Percentiles rank a stretch among this genome's conserved stretches.
phyloP scores from a whole-genome alignment of 2,329 filamentous ascomycete species.

The Tolypocladium amazonense region DNA sequence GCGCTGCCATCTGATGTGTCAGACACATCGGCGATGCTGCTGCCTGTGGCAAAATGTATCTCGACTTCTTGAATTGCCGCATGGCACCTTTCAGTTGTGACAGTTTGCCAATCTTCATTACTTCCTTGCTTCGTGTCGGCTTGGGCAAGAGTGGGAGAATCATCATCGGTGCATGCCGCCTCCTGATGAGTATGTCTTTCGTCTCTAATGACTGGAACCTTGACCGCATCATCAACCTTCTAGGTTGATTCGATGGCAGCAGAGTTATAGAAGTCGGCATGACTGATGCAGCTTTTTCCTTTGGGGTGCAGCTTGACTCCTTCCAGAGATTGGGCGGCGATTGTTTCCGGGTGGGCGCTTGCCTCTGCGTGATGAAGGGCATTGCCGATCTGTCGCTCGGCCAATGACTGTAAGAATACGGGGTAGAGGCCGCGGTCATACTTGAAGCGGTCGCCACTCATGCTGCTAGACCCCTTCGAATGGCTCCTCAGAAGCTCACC shows the following conservation, averaged over 20 bases:
- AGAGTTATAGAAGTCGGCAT: constrained; percentile 23
- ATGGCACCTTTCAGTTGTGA: constrained; percentile 18
- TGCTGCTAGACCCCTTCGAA: constrained; percentile 21
- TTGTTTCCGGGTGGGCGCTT: constrained; percentile 7
- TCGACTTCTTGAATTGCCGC: constrained; percentile 11
- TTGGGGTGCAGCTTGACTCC: neutral
- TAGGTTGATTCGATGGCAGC: constrained; percentile 26
- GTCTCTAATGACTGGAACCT: constrained; percentile 18
- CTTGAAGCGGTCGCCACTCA: constrained; percentile 32
- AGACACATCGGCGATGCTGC: constrained; percentile 35
- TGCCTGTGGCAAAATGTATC: constrained; percentile 20
- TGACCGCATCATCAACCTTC: constrained; percentile 29
- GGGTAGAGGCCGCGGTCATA: constrained; percentile 31
- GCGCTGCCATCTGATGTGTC: constrained; percentile 16
- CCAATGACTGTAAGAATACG: constrained; percentile 23
- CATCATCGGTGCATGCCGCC: neutral
- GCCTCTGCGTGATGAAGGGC: constrained; percentile 21
- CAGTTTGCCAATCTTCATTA: constrained; percentile 26
- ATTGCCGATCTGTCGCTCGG: constrained; percentile 32
- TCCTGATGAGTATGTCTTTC: neutral
- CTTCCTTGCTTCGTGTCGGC: constrained; percentile 5
- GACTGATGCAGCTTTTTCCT: neutral
- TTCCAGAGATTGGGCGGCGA: neutral
- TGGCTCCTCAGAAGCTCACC: constrained; percentile 6
- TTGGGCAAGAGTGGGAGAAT: constrained; percentile 5